Evolutionary conservation across 1,284 basidiomycete species (phyloP), one percentile per base, ranked within the genome.

Genomic region (Ceratobasidium sp.): DNA sequence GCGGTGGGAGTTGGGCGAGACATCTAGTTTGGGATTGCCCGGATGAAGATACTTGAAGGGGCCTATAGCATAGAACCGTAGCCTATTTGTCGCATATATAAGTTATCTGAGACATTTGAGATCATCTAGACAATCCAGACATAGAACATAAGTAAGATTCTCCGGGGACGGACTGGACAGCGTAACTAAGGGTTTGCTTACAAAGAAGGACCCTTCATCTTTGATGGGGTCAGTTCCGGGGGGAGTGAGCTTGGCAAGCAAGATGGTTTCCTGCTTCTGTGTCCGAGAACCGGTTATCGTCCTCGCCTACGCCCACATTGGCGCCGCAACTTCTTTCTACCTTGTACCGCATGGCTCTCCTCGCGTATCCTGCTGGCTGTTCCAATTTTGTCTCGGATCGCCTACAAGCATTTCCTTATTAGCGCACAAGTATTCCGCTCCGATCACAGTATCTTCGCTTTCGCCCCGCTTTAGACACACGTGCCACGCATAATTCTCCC

Each of bases 351-450:
- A 69, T 69, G 67, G 67, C 12, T 41, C 67, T 20, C 52, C 35
- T 69, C 67, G 67, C 67, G 50, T 69, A 69, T 69, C 20, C 35
- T 14, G n/a, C n/a, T 48, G n/a, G 30, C 33, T 41, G 67, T 69
- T 69, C 67, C 52, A 69, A 55, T 41, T 69, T 69, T 69, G 54
- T 54, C 50, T 33, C 33, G 67, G 27, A 57, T 41, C 52, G 30
- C 30, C 35, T 12, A 35, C 62, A 35, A n/a, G 14, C 14, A 4
- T 64, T 30, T 44, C 38, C 27, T 41, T 41, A 41, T 10, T 44
- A 12, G n/a, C 18, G 41, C 62, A 41, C 62, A 33, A 57, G 55
- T 18, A 14, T 27, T 30, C 2, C 14, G 18, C 8, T 59, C 55
- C 68, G 68, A 70, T 70, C 68, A 70, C 10, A n/a, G 3, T 30